Base-by-base conservation (phyloP, 371 early-diverging fungal genomes). In the Rhizopus arrhizus region DNA sequence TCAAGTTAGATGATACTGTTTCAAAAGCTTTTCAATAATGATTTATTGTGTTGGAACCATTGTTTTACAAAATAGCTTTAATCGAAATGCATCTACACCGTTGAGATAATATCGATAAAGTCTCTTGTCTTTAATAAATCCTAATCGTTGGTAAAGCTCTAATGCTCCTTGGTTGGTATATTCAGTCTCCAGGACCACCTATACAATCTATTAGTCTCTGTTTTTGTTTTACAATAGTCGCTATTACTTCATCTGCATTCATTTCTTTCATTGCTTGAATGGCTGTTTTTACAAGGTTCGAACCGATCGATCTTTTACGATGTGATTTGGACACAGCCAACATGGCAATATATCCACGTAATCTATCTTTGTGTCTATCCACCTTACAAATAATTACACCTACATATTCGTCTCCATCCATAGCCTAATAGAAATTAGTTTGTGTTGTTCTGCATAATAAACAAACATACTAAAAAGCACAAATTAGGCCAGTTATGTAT, bases 321-420 rank as follows among this genome's bases (percentile, higher is more conserved):
- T 89, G 90, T 32, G 78, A 73, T 51, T 84, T 87, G 11, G 83
- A 84, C 6, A 97, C 96, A 0, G 95, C 96, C 41, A 98, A 80
- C 98, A 98, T 98, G 56, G 90, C 98, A 58, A 98, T 97, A 68
- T 98, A 98, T 0, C 98, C 98, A 29, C 97, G 81, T 35, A 80
- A 66, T 55, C 80, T 70, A 56, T 77, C 81, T 35, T 82, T 74
- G 61, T 97, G 96, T 48, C 58, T 61, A 52, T 95, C 95, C n/a
- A 96, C 68, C 69, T 91, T 92, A 74, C 94, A 91, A 12, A 98
- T 89, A 35, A 98, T 86, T 9, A 91, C 94, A 4, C 97, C 97
- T 4, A 94, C 85, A 57, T 87, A 86, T 45, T 77, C 62, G 7
- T 82, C 84, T 4, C 69, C 77, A 51, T 84, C 85, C 72, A 79